A percentile compares a stretch with the other conserved stretches of the same genome.
Conservation (phyloP, 768 basidiomycete species). For the Russula lepida region DNA sequence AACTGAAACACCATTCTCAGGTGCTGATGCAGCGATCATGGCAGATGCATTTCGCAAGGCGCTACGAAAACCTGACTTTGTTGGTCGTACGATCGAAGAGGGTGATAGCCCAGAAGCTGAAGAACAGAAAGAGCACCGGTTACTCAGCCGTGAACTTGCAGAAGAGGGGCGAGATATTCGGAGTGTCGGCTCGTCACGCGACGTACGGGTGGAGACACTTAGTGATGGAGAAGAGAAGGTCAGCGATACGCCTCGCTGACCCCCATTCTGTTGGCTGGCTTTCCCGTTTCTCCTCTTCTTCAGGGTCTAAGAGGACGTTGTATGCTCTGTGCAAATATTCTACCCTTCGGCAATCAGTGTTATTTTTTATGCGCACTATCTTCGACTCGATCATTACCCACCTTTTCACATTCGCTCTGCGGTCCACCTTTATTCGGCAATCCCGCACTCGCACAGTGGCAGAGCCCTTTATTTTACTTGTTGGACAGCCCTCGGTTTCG, state of each 20-base stretch:
- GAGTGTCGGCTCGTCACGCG: slow-evolving; percentile 73
- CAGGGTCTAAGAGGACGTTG: slow-evolving; percentile 18
- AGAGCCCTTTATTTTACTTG: slow-evolving; percentile 11
- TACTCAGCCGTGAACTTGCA: slow-evolving; percentile 68
- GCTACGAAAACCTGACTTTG: slow-evolving; percentile 83
- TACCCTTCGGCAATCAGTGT: slow-evolving; percentile 16
- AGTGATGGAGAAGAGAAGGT: slow-evolving; percentile 38
- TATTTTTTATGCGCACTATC: slow-evolving; percentile 18
- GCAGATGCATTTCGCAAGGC: slow-evolving; percentile 87
- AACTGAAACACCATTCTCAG: slow-evolving; percentile 63
- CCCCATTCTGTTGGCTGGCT: not conserved
- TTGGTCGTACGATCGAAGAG: slow-evolving; percentile 60
- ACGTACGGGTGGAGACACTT: slow-evolving; percentile 67
- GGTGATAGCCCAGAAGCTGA: slow-evolving; percentile 51
- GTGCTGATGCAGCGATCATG: slow-evolving; percentile 86
- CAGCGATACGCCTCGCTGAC: slow-evolving; percentile 21
- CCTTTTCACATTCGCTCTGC: slow-evolving; percentile 1
- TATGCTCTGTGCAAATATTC: slow-evolving; percentile 19
- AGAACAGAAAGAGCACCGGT: slow-evolving; percentile 30
- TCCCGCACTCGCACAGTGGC: slow-evolving; percentile 1
- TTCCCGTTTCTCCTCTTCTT: not conserved
- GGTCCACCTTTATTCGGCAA: not conserved
- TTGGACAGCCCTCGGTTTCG: slow-evolving; percentile 7
- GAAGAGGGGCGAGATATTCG: slow-evolving; percentile 87
- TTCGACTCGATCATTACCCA: slow-evolving; percentile 14